Evolutionary conservation across 2,329 filamentous ascomycete genomes (phyloP).

Genomic region (Colletotrichum navitas): DNA sequence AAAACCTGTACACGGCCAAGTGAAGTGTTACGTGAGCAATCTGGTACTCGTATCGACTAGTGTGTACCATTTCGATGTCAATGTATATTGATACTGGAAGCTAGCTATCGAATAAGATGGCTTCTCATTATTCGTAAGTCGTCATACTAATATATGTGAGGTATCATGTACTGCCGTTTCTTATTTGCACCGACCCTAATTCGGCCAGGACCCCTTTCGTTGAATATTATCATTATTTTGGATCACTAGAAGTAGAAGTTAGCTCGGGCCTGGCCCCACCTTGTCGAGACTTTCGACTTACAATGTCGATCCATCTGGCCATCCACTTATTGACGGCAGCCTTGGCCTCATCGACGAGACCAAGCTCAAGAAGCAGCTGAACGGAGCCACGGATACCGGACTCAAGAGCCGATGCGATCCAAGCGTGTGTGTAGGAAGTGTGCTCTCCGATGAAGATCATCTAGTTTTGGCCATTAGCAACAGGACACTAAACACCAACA

Average conservation of each 20-base stretch:
- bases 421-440: slow-evolving; percentile 78
- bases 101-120: not conserved
- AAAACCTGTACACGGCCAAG: not conserved
- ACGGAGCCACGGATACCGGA: slow-evolving; percentile 74
- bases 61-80: not conserved
- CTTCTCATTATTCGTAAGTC: slow-evolving; percentile 29
- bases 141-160: slow-evolving; percentile 17
- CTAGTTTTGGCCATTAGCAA: slow-evolving; percentile 23
- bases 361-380: slow-evolving; percentile 73
- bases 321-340: slow-evolving; percentile 74
- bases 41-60: too few relatives aligned
- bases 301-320: slow-evolving; percentile 72
- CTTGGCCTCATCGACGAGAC: slow-evolving; percentile 78
- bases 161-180: slow-evolving; percentile 2
- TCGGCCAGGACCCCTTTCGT: not conserved
- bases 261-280: not conserved
- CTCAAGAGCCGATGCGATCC: slow-evolving; percentile 76
- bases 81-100: not conserved
- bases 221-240: slow-evolving; percentile 5
- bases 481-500: not conserved
- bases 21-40: too few relatives aligned
- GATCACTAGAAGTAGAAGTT: slow-evolving; percentile 17
- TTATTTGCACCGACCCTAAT: not conserved
- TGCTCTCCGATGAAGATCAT: slow-evolving; percentile 80
- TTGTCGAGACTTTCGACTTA: slow-evolving; percentile 39